Conservation (phyloP, 768 basidiomycete species). For the Mycena galericulata region DNA sequence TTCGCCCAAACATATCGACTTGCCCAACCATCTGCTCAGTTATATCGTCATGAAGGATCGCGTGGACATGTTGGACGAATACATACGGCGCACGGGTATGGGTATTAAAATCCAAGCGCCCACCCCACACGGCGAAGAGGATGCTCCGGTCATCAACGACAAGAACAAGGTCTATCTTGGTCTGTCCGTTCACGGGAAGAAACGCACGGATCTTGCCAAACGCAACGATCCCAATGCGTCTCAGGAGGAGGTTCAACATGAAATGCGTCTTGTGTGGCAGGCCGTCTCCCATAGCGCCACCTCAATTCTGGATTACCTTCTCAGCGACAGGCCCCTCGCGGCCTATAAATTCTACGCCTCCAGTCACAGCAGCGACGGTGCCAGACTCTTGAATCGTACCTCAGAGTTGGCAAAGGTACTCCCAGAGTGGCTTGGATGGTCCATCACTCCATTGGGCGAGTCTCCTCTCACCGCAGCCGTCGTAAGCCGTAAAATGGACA, state of each 20-base stretch:
- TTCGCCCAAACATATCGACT: conserved; percentile 45
- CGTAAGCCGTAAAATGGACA: conserved; percentile 48
- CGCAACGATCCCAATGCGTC: conserved; percentile 62
- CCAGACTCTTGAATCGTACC: conserved; percentile 55
- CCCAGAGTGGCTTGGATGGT: conserved; percentile 66
- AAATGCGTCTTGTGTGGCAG: conserved; percentile 56
- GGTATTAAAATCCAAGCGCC: conserved; percentile 49
- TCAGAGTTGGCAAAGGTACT: conserved; percentile 55
- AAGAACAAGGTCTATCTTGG: conserved; percentile 65
- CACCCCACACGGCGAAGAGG: conserved; percentile 41
- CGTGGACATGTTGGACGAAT: conserved; percentile 66
- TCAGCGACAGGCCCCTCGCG: conserved; percentile 56
- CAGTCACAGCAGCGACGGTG: conserved; percentile 54
- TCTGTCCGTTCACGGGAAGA: conserved; percentile 73
- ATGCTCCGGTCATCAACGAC: conserved; percentile 47
- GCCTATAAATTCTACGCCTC: conserved; percentile 65
- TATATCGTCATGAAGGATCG: conserved; percentile 55
- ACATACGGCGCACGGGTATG: conserved; percentile 63
- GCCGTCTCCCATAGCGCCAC: conserved; percentile 50
- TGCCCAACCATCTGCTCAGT: conserved; percentile 37
- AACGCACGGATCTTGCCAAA: conserved; percentile 63
- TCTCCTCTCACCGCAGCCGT: conserved; percentile 63
- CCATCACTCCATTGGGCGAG: conserved; percentile 59
- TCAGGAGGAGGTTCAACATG: conserved; percentile 10
- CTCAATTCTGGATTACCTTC: conserved; percentile 60